phyloP scores from a whole-genome alignment of 106 monocot species.

The Dactylorhiza incarnata region DNA sequence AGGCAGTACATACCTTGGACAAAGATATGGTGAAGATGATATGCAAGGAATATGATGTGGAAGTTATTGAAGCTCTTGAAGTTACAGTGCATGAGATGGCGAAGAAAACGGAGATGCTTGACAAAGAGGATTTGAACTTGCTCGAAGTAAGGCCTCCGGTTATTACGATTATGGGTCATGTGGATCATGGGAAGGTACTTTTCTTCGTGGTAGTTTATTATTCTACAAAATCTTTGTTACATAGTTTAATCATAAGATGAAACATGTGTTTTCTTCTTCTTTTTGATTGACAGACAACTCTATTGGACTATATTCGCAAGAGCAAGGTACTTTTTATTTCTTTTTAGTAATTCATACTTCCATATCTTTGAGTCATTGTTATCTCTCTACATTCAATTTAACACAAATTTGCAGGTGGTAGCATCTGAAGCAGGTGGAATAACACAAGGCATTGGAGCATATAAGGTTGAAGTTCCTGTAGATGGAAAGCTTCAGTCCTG shows the following conservation, averaged over 20 bases:
- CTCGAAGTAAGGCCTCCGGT: conserved; percentile 79
- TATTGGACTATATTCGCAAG: conserved; percentile 92
- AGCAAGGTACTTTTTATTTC: conserved; percentile 63
- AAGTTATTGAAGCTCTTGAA: conserved; percentile 66
- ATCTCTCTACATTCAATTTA: conserved; percentile 4
- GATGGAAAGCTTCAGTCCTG: conserved; percentile 66
- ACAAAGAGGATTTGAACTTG: conserved; percentile 70
- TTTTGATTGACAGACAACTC: conserved; percentile 65
- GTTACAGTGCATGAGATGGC: conserved; percentile 84
- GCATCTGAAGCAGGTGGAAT: conserved; percentile 98
- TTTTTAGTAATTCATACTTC: not conserved
- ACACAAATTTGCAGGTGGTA: conserved; percentile 49
- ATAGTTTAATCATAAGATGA: not conserved
- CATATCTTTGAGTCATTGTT: not conserved
- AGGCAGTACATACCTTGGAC: conserved; percentile 48
- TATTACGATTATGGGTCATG: conserved; percentile 99
- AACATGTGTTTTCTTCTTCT: not conserved
- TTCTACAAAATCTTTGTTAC: not conserved
- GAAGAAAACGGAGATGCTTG: conserved; percentile 82
- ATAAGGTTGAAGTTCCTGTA: conserved; percentile 68
- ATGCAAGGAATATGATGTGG: conserved; percentile 90
- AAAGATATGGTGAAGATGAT: conserved; percentile 97
- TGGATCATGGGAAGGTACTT: conserved; percentile 96
- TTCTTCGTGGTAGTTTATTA: not conserved
- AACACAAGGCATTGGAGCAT: conserved; percentile 98